Conservation (phyloP, 305 asterid species). For the Withania somnifera region DNA sequence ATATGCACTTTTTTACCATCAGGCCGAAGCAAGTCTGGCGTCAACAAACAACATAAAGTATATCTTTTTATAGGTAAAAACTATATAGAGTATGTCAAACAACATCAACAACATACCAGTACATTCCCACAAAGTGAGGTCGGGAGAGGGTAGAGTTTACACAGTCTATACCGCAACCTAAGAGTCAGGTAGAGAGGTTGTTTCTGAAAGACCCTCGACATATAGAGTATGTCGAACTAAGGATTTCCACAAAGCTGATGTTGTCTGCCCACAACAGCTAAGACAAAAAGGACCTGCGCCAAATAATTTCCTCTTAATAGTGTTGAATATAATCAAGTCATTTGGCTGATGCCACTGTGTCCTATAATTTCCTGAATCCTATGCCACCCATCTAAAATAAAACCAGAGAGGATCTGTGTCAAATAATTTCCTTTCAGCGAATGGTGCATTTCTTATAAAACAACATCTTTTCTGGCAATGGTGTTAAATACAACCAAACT, state of each 20-base stretch:
- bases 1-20: too few species aligned
- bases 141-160: too few species aligned
- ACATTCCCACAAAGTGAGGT: too few species aligned
- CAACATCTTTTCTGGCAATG: not conserved
- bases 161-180: too few species aligned
- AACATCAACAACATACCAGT: too few species aligned
- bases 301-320: not conserved
- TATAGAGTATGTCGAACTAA: not conserved
- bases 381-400: too few species aligned
- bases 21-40: too few species aligned
- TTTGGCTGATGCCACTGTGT: not conserved
- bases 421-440: not conserved
- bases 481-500: not conserved
- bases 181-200: too few species aligned
- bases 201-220: too few species aligned
- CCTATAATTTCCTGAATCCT: too few species aligned
- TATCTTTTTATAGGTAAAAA: not conserved
- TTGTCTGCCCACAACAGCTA: not conserved
- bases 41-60: not conserved
- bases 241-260: not conserved
- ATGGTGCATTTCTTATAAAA: not conserved
- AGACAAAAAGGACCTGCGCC: conserved; percentile 21
- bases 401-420: too few species aligned
- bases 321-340: not conserved
- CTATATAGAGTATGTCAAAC: too few species aligned